Evolutionary conservation across 2,329 filamentous ascomycete genomes (phyloP), one percentile per base, ranked within the genome.

Genomic region (Sclerotinia sclerotiorum): DNA sequence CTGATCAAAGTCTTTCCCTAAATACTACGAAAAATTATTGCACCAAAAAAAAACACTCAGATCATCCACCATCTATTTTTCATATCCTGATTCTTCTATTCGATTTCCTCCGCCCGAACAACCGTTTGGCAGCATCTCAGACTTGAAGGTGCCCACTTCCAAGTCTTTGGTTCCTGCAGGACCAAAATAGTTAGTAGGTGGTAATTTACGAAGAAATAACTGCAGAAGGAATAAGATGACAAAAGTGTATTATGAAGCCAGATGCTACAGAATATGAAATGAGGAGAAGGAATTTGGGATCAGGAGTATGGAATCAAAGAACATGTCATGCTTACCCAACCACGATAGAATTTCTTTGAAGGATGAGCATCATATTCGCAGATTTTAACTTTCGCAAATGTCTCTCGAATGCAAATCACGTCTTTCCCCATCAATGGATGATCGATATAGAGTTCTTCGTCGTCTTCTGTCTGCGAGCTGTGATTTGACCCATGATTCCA

Each of bases 101-200:
- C 19, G 10, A 15, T 27, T 27, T 8, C 46, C 2, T 27, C 60
- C 10, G 51, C 46, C 8, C 60, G 60, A 27, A 51, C 32, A 24
- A 63, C 46, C 6, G 60, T 63, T 24, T 51, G 46, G 11, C 60
- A 63, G 7, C 32, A 24, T 29, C 60, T 24, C 39, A 63, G 48
- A 15, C 51, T 63, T 51, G 60, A 63, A 27, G 60, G 60, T 39
- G 10, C n/a, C 60, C 60, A 63, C 1, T 35, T 8, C 60, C 60
- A 63, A 2, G 5, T 17, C 5, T 17, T 49, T 39, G 46, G 29
- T 21, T 8, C 5, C 60, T 63, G 5, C 5, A 10, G 35, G 32
- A 2, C 5, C 32, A 21, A 3, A 39, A 21, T 10, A 4, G 17
- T 63, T 10, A 63, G 46, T 51, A 42, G 15, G 29, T 39, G 27